A percentile compares a stretch with the other conserved stretches of the same genome.
Conservation (phyloP, 2,329 filamentous ascomycete species). For the Meredithiella fracta region DNA sequence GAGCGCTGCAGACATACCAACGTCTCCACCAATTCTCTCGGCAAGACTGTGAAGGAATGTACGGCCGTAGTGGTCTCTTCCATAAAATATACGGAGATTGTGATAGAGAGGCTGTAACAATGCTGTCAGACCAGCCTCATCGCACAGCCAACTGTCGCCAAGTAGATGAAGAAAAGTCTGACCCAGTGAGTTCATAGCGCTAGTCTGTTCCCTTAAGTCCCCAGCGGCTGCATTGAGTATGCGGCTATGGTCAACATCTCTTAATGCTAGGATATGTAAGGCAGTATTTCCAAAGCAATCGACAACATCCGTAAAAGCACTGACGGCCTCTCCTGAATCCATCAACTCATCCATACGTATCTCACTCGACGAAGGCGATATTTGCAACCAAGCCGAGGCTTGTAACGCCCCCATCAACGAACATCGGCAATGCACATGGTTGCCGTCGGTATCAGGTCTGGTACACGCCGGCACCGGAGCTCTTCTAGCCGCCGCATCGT, state of each 20-base stretch:
- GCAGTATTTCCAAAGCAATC: conserved; percentile 33
- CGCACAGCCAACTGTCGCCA: conserved; percentile 22
- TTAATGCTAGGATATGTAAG: conserved; percentile 30
- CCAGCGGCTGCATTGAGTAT: conserved; percentile 14
- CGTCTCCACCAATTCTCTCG: neutral
- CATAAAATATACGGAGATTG: conserved; percentile 19
- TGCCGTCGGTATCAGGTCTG: conserved; percentile 16
- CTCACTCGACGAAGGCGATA: neutral
- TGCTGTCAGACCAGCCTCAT: conserved; percentile 13
- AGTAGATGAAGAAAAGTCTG: conserved; percentile 35
- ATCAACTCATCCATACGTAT: neutral
- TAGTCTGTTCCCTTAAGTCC: neutral
- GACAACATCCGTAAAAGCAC: conserved; percentile 4
- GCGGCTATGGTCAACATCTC: conserved; percentile 18
- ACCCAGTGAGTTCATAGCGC: conserved; percentile 27
- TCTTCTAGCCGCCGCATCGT: conserved; percentile 15
- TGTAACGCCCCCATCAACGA: conserved; percentile 17
- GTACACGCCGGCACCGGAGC: neutral
- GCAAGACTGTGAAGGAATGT: conserved; percentile 33
- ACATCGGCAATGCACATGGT: conserved; percentile 20
- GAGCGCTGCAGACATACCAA: conserved; percentile 4
- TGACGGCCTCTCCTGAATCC: neutral
- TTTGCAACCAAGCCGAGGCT: conserved; percentile 20
- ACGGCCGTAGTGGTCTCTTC: conserved; percentile 34
- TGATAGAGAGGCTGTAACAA: conserved; percentile 19